phyloP scores from a whole-genome alignment of 768 basidiomycete genomes.

The Pisolithus microcarpus region DNA sequence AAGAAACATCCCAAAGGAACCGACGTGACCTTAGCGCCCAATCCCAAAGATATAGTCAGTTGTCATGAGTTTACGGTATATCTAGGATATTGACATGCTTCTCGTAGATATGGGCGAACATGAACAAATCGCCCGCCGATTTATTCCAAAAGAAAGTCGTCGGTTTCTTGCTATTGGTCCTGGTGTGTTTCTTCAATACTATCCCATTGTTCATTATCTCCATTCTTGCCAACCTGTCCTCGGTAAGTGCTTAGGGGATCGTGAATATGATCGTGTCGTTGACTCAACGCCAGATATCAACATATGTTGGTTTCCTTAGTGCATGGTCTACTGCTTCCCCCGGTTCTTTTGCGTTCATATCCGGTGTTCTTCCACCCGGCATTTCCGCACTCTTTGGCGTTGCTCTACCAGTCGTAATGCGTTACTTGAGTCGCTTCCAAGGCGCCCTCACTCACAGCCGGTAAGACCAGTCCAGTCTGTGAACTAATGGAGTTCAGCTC shows the following conservation, averaged over 20 bases:
- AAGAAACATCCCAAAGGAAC: conserved; percentile 71
- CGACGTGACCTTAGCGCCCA: conserved; percentile 67
- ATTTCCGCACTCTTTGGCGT: conserved; percentile 86
- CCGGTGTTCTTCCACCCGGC: conserved; percentile 88
- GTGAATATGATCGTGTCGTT: conserved; percentile 4
- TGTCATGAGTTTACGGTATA: not conserved
- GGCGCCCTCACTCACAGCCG: conserved; percentile 35
- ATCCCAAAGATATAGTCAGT: conserved; percentile 81
- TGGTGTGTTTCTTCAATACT: conserved; percentile 92
- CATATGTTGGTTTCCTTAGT: conserved; percentile 70
- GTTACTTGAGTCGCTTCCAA: conserved; percentile 69
- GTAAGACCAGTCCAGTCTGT: conserved; percentile 9
- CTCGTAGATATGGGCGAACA: conserved; percentile 80
- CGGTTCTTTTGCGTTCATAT: conserved; percentile 71
- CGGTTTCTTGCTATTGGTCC: conserved; percentile 71
- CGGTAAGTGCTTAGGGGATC: conserved; percentile 39
- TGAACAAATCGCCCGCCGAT: conserved; percentile 65
- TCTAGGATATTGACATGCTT: not conserved
- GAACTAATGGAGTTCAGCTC: not conserved
- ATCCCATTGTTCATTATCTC: conserved; percentile 88
- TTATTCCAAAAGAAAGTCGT: conserved; percentile 57
- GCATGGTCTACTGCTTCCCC: conserved; percentile 60
- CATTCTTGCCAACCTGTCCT: conserved; percentile 81
- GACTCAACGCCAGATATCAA: conserved; percentile 24
- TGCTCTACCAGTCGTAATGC: conserved; percentile 88